Evolutionary conservation across 139 green algal genomes (phyloP).

Genomic region (Zygnema cylindricum): DNA sequence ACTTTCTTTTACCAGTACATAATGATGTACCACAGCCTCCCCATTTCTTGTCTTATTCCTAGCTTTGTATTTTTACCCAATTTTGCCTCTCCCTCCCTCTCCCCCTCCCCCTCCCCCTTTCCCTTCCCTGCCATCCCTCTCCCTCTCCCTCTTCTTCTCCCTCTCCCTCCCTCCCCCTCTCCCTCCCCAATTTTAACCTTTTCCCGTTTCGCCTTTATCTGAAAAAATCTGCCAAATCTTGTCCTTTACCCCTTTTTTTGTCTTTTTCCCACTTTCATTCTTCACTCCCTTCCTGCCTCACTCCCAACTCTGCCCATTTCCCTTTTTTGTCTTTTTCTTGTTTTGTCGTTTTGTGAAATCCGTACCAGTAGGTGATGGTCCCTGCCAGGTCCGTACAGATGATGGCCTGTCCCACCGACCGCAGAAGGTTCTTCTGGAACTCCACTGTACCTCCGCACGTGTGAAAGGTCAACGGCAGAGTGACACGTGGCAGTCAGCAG

Average conservation of each 20-base stretch:
- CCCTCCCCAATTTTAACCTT: no score
- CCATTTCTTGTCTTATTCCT: no score
- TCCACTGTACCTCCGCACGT: neutral
- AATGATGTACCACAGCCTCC: no score
- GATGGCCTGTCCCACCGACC: slow-evolving; percentile 33
- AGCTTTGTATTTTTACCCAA: neutral
- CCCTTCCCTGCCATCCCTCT: neutral
- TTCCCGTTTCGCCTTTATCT: no score
- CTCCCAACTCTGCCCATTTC: neutral
- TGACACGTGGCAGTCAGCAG: neutral
- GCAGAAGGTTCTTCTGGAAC: slow-evolving; percentile 47
- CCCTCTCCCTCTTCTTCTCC: neutral
- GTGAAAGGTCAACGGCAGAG: neutral
- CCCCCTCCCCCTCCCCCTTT: neutral
- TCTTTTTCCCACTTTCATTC: no score
- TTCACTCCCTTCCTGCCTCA: neutral
- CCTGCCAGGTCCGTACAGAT: slow-evolving; percentile 48
- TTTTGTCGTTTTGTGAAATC: no score
- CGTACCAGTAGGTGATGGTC: slow-evolving; percentile 49
- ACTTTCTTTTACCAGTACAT: no score
- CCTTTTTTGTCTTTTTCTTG: no score
- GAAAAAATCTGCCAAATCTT: no score
- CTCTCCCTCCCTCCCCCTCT: slow-evolving; percentile 3
- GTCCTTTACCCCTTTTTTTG: no score
- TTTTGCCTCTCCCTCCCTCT: neutral